Evolutionary conservation across 345 rosid species (phyloP).

Genomic region (Adansonia digitata): DNA sequence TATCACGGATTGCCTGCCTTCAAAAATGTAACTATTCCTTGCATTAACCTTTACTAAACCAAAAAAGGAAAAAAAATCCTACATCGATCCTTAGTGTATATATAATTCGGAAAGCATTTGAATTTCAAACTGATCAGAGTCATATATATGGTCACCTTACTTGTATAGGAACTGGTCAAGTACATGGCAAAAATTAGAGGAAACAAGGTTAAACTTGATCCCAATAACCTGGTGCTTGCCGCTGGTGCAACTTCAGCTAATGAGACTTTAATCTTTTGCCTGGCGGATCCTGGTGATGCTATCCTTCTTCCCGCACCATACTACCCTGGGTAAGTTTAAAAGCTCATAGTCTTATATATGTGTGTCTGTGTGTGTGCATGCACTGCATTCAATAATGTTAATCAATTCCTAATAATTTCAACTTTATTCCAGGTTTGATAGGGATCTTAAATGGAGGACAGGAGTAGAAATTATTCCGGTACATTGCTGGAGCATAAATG

Average conservation of each 20-base stretch:
- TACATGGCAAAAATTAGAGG: conserved; percentile 69
- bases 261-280: conserved; percentile 78
- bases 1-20: conserved; percentile 76
- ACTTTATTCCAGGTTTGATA: conserved; percentile 48
- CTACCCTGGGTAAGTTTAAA: conserved; percentile 61
- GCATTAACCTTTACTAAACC: not conserved
- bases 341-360: not conserved
- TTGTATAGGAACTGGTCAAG: conserved; percentile 46
- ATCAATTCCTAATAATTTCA: not conserved
- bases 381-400: not conserved
- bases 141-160: not conserved
- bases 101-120: not conserved
- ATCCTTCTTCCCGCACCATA: conserved; percentile 89
- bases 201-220: conserved; percentile 55
- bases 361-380: not conserved
- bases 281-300: conserved; percentile 79
- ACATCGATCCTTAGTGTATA: not conserved
- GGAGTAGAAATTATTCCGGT: conserved; percentile 63
- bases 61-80: not conserved
- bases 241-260: conserved; percentile 94
- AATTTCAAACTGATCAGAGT: not conserved
- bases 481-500: conserved; percentile 46
- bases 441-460: conserved; percentile 82
- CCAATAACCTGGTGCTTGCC: conserved; percentile 61
- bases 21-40: conserved; percentile 41